Base-by-base conservation (phyloP, 148 eudicot species). In the Selenicereus undatus region DNA sequence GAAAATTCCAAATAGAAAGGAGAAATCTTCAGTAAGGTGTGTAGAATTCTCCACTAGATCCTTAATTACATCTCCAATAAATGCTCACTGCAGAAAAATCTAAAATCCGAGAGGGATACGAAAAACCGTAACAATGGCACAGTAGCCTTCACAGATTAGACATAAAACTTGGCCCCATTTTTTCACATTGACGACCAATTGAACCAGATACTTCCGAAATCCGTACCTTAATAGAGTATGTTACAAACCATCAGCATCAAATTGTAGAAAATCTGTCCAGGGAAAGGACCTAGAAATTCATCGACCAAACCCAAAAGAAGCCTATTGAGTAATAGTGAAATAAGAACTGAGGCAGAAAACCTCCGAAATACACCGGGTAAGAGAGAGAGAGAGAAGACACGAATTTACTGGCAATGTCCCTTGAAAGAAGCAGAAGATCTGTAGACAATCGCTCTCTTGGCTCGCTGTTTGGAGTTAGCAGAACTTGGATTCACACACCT, bases 361-460 rank as follows among this genome's bases (percentile, higher is more conserved):
- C 70, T 72, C 26, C 9, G 24, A 79, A 32, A 50, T 78, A 32
- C n/a, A 71, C 52, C 17, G 11, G 39, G 29, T 12, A 14, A 36
- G 20, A 17, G 48, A 12, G 69, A 76, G 11, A 32, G 18, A 30
- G 77, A 10, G 12, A 10, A 10, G 52, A 10, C 52, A 75, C 29
- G 21, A 13, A n/a, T 22, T 64, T 62, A 9, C 21, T 65, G 24
- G 20, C 18, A 30, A 29, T 32, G 35, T 29, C 72, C 50, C 35
- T n/a, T 51, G 22, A 82, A 35, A 62, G 24, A n/a, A 35, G 52
- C 85, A 83, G 21, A 56, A 83, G 86, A 83, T 83, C 86, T 83
- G 72, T 76, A 79, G 66, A 39, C 21, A 83, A 78, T 48, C 35
- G 20, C 39, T 10, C 8, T 6, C 30, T 73, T 29, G 39, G 62